Conservation (phyloP, 805 yeast species). For the Wickerhamiella musiphila region DNA sequence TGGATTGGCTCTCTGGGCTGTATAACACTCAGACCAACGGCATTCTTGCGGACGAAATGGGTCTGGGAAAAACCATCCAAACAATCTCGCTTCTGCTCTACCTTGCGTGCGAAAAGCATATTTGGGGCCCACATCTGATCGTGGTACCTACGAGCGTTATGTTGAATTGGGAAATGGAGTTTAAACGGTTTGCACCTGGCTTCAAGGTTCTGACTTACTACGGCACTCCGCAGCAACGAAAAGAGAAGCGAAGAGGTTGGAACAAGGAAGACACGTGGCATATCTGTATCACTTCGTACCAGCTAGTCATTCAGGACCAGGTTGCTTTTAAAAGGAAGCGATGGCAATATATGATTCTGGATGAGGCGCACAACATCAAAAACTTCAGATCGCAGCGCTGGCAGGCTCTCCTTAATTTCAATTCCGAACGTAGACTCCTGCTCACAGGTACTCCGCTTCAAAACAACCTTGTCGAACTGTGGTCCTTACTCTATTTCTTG, state of each 20-base stretch:
- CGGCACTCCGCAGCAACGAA: conserved; percentile 93
- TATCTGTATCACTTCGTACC: conserved; percentile 93
- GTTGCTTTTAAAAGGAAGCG: conserved; percentile 77
- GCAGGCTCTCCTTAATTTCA: conserved; percentile 89
- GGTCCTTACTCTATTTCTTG: conserved; percentile 87
- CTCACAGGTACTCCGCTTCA: conserved; percentile 96
- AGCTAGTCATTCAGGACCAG: conserved; percentile 93
- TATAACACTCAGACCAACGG: conserved; percentile 91
- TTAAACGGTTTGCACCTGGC: conserved; percentile 95
- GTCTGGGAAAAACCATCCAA: conserved; percentile 88
- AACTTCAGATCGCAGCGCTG: conserved; percentile 92
- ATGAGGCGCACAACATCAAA: conserved; percentile 96
- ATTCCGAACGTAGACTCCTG: conserved; percentile 71
- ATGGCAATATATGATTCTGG: conserved; percentile 94
- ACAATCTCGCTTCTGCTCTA: conserved; percentile 76
- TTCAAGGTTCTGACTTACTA: conserved; percentile 88
- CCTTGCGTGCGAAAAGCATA: conserved; percentile 79
- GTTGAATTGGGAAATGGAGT: conserved; percentile 99
- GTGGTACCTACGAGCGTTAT: conserved; percentile 95
- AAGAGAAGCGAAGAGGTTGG: conserved; percentile 94
- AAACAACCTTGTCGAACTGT: conserved; percentile 81
- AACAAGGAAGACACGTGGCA: conserved; percentile 90
- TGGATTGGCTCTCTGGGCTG: conserved; percentile 90
- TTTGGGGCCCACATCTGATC: conserved; percentile 97
- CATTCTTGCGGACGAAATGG: conserved; percentile 97